These are phyloP conservation scores for Cladophialophora psammophila DNA, from an alignment of 2,329 filamentous ascomycete genomes.

Conservation along the genomic window DNA sequence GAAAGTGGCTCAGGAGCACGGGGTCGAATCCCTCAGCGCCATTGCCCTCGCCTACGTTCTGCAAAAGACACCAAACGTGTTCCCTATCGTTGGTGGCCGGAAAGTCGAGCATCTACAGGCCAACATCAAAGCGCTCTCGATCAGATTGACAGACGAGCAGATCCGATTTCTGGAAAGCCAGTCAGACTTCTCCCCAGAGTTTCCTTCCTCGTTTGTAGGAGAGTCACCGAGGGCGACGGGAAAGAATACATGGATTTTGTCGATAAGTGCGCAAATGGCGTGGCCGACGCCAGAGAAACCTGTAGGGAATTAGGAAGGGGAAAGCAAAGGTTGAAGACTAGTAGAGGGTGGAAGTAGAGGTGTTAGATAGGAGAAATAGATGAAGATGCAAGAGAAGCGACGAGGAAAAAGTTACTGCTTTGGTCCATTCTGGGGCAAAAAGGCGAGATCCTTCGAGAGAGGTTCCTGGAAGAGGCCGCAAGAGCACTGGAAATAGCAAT, in stretches of 20 bases:
- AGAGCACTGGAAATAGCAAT: no score
- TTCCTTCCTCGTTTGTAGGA: conserved; percentile 54
- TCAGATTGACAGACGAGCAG: conserved; percentile 61
- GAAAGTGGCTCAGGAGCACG: conserved; percentile 53
- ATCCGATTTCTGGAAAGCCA: conserved; percentile 63
- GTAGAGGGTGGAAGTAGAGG: neutral
- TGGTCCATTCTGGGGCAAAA: no score
- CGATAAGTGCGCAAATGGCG: conserved; percentile 20
- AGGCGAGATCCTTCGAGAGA: no score
- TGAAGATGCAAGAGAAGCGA: neutral
- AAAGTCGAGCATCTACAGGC: conserved; percentile 73
- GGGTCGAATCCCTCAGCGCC: conserved; percentile 63
- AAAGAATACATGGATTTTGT: conserved; percentile 10
- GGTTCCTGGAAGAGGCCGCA: no score
- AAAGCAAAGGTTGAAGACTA: neutral
- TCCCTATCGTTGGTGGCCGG: conserved; percentile 74
- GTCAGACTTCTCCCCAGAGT: conserved; percentile 63
- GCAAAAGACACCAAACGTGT: conserved; percentile 74
- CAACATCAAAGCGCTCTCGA: conserved; percentile 71
- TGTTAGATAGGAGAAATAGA: neutral
- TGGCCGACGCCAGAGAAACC: conserved; percentile 18
- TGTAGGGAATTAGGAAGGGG: neutral
- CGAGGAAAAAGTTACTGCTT: no score
- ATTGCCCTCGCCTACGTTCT: conserved; percentile 77
- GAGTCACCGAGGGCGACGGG: conserved; percentile 21